Conservation (phyloP, 331 rosid genomes). For the Malus hybrid region DNA sequence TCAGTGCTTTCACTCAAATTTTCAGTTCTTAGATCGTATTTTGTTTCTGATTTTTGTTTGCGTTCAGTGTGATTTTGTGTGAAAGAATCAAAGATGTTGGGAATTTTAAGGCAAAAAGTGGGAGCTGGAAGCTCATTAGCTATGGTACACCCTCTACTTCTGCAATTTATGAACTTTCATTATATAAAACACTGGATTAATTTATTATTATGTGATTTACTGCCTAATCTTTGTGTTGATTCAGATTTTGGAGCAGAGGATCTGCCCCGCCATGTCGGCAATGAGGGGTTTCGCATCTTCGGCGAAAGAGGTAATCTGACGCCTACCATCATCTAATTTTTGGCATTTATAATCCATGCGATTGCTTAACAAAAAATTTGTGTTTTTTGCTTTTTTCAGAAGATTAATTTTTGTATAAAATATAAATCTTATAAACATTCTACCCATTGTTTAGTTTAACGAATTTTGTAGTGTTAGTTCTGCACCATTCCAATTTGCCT, state of each 20-base stretch:
- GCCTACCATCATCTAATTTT: no score
- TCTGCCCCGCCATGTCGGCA: slow-evolving; percentile 51
- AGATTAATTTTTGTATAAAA: no score
- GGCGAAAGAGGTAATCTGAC: slow-evolving; percentile 52
- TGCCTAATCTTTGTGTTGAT: no score
- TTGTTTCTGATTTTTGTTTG: not conserved
- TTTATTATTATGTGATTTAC: not conserved
- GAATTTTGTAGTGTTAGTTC: no score
- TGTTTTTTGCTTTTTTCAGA: no score
- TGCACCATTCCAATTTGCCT: no score
- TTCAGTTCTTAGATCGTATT: not conserved
- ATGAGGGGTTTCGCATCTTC: slow-evolving; percentile 57
- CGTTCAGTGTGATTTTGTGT: not conserved
- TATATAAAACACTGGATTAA: not conserved
- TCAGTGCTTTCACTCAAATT: not conserved
- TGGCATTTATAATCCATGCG: no score
- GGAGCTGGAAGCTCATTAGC: slow-evolving; percentile 34
- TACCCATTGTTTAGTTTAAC: no score
- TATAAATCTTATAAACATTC: no score
- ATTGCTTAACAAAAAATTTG: no score
- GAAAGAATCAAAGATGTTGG: slow-evolving; percentile 31
- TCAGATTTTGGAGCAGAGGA: slow-evolving; percentile 24
- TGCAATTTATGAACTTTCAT: not conserved
- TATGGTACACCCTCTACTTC: slow-evolving; percentile 17
- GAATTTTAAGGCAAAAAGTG: slow-evolving; percentile 38